phyloP scores from a whole-genome alignment of 139 green algal species.

The Chlorella sp. region DNA sequence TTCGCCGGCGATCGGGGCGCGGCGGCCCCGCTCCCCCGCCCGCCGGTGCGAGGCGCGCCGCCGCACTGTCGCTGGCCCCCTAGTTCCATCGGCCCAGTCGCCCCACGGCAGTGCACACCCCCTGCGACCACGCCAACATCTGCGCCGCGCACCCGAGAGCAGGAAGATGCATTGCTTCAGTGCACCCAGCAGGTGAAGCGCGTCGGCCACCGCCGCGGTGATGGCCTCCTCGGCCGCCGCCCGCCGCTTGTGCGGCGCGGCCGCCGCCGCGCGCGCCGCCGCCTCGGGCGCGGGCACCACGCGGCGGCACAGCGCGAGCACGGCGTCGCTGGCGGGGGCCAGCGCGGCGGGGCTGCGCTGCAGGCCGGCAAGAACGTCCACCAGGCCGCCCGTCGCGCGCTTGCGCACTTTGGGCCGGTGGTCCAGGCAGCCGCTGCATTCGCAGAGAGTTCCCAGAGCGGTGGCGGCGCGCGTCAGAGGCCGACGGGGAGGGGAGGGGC shows the following conservation, averaged over 20 bases:
- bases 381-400: slow-evolving; percentile 48
- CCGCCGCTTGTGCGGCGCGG: slow-evolving; percentile 75
- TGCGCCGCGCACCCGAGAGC: slow-evolving; percentile 44
- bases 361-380: slow-evolving; percentile 66
- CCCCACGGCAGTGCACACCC: too few species aligned
- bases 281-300: slow-evolving; percentile 72
- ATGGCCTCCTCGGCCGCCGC: slow-evolving; percentile 74
- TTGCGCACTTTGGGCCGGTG: slow-evolving; percentile 77
- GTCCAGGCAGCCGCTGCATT: slow-evolving; percentile 58
- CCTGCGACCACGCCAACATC: neutral
- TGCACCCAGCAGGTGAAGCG: slow-evolving; percentile 79
- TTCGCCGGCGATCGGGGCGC: too few species aligned
- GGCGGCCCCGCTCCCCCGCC: too few species aligned
- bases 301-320: slow-evolving; percentile 47
- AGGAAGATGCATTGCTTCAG: slow-evolving; percentile 66
- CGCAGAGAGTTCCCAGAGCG: too few species aligned
- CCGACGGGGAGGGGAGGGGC: too few species aligned
- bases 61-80: too few species aligned
- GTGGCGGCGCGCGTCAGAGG: too few species aligned
- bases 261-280: slow-evolving; percentile 68
- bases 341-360: slow-evolving; percentile 44
- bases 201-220: slow-evolving; percentile 61
- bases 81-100: too few species aligned
- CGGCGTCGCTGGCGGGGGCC: slow-evolving; percentile 46
- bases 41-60: too few species aligned